Base-by-base conservation (phyloP, 768 basidiomycete species). In the Rhodotorula graminis region DNA sequence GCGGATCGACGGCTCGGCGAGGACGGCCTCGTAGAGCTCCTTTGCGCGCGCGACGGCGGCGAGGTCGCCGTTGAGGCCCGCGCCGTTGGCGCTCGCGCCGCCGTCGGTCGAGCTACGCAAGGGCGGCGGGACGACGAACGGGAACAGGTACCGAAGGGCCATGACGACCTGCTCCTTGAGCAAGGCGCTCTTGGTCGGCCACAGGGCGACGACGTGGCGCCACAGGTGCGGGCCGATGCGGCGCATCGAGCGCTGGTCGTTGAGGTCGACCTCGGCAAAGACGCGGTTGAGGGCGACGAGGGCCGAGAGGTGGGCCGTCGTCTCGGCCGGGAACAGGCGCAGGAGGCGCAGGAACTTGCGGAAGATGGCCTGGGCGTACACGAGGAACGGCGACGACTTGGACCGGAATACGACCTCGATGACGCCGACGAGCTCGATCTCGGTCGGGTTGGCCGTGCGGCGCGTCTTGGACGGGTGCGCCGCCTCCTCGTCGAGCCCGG, bases 141-240 rank as follows among this genome's bases (percentile, higher is more conserved):
- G 90, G 56, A 94, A 85, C 8, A 96, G 83, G 23, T 84, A 83
- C 27, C 86, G 86, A 29, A 96, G 81, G 33, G 91, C 84, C n/a
- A 88, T 84, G 42, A 93, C 83, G 27, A 97, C 82, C 57, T 87
- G 85, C 80, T 94, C 93, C 79, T 93, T 93, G 75, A 90, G 82
- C 15, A 84, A 80, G 70, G 86, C 88, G 80, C 88, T 88, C 81
- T 91, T 92, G 27, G 89, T 89, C 4, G 84, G 84, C 92, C 92
- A 96, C 37, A 95, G 81, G 4, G 81, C 82, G 6, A 93, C 83
- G 11, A 97, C 78, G 5, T 80, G 80, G 59, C 86, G 82, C 88
- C 93, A 91, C 3, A 88, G 82, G 42, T 81, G 81, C 10, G 82
- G 81, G 0, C 90, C 89, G 74, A 91, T 89, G 27, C 80, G 80